phyloP scores from a whole-genome alignment of 1,284 basidiomycete genomes.

The Neotropicomus parvogracilis region DNA sequence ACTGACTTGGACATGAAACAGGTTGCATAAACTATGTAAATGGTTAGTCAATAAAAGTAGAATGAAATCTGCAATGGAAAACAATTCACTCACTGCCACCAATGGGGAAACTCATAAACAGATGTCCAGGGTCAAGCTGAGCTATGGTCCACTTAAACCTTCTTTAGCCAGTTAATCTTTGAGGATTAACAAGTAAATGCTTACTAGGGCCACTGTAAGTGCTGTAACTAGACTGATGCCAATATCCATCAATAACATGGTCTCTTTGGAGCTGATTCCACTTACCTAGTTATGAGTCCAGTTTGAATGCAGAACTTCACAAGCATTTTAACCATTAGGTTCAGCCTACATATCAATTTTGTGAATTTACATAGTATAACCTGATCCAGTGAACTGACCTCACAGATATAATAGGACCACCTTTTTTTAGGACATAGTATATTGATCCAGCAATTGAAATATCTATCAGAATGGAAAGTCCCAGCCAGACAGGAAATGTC shows the following conservation, averaged over 20 bases:
- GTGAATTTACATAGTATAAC: background rate
- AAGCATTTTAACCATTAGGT: constrained; percentile 16
- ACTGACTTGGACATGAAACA: constrained; percentile 30
- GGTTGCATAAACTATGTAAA: constrained; percentile 23
- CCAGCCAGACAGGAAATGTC: constrained; percentile 20
- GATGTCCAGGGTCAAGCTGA: constrained; percentile 17
- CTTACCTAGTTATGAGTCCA: constrained; percentile 27
- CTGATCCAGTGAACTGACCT: constrained; percentile 11
- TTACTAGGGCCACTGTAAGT: constrained; percentile 15
- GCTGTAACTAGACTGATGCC: constrained; percentile 15
- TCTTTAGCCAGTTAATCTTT: background rate
- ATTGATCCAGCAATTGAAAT: constrained; percentile 24
- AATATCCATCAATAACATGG: background rate
- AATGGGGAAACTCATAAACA: constrained; percentile 24
- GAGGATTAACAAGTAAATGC: background rate
- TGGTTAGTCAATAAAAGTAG: background rate
- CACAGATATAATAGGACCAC: constrained; percentile 1
- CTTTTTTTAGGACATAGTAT: constrained; percentile 11
- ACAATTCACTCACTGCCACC: constrained; percentile 16
- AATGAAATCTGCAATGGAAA: background rate
- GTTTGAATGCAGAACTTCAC: constrained; percentile 24
- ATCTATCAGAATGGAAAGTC: constrained; percentile 21
- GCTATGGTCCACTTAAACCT: constrained; percentile 15
- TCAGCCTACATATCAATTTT: constrained; percentile 7
- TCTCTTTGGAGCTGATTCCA: background rate